Base-by-base conservation (phyloP, 345 rosid species). In the Arabis hirsuta region DNA sequence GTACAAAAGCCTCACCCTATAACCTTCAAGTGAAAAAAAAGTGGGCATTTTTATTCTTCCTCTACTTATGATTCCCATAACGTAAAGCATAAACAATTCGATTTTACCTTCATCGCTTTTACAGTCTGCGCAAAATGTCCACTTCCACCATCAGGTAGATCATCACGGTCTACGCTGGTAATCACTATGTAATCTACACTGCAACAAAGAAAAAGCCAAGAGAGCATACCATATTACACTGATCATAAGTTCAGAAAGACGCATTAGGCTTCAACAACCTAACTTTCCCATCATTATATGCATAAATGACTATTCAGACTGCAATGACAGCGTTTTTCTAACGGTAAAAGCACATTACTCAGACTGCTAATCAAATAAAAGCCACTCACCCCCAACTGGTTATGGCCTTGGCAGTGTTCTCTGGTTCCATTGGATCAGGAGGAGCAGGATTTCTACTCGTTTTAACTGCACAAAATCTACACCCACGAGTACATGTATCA, bases 401-500 rank as follows among this genome's bases (percentile, higher is more conserved):
- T 32, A 96, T 82, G 20, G 99, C 99, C 76, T 73, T 68, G 34
- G 99, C 99, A 42, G 99, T 96, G 78, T 92, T 90, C 45, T 80
- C 86, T 1, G 99, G 99, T 45, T 96, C 99, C 88, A 85, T 75
- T 0, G 99, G 97, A 62, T 92, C 99, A 62, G 97, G 98, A 2
- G 95, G 95, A 12, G 94, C 72, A 41, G 98, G 98, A 63, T 87
- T 92, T 69, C 88, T 80, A 79, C 98, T 92, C 57, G 98, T 92
- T 88, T 96, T 96, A 66, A 96, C 99, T 0, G 98, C 99, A 77
- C 99, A 96, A 72, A 96, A 96, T 76, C 99, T 84, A 71, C 98
- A 96, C n/a, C 99, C 98, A 12, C 98, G 98, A 9, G 99, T 96
- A 80, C 98, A 96, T 39, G 96, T 92, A 71, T 96, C 99, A 36